Percentiles rank a stretch among this genome's conserved stretches.
Conservation (phyloP, 768 basidiomycete genomes). For the Rhizopogon vulgaris region DNA sequence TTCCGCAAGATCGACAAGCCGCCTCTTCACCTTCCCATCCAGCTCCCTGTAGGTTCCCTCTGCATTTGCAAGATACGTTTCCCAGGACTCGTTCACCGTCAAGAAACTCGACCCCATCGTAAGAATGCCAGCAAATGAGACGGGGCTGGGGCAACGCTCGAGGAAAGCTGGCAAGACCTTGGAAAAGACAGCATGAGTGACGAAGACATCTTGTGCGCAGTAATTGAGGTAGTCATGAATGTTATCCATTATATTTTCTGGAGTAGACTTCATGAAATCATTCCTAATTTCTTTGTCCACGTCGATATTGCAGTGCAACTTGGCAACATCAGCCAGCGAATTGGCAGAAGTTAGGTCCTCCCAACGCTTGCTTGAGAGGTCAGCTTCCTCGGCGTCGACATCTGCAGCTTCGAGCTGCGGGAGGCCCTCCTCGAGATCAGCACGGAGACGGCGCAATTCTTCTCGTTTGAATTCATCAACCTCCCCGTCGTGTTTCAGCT, state of each 20-base stretch:
- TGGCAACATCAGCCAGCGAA: conserved; percentile 87
- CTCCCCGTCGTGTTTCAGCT: conserved; percentile 32
- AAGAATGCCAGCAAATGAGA: conserved; percentile 85
- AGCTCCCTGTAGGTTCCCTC: conserved; percentile 72
- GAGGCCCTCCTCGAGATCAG: conserved; percentile 36
- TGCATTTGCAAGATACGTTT: conserved; percentile 70
- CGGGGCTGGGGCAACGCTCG: conserved; percentile 81
- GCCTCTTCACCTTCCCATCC: conserved; percentile 51
- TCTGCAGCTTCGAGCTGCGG: conserved; percentile 30
- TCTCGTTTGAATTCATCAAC: conserved; percentile 29
- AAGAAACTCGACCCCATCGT: conserved; percentile 91
- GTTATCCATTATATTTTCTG: conserved; percentile 56
- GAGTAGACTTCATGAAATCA: conserved; percentile 67
- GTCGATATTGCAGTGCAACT: conserved; percentile 77
- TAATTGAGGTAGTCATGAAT: conserved; percentile 76
- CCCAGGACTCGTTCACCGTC: conserved; percentile 88
- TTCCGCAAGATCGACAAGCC: conserved; percentile 65
- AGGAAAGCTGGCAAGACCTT: conserved; percentile 79
- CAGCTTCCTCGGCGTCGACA: conserved; percentile 35
- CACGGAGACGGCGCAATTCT: conserved; percentile 33
- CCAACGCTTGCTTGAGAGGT: conserved; percentile 62
- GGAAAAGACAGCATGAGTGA: conserved; percentile 77
- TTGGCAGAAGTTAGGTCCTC: conserved; percentile 91
- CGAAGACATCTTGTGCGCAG: conserved; percentile 78
- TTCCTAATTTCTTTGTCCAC: conserved; percentile 74